A percentile compares a stretch with the other conserved stretches of the same genome.
phyloP scores from a whole-genome alignment of 2,329 filamentous ascomycete genomes.

The Trichoderma breve region DNA sequence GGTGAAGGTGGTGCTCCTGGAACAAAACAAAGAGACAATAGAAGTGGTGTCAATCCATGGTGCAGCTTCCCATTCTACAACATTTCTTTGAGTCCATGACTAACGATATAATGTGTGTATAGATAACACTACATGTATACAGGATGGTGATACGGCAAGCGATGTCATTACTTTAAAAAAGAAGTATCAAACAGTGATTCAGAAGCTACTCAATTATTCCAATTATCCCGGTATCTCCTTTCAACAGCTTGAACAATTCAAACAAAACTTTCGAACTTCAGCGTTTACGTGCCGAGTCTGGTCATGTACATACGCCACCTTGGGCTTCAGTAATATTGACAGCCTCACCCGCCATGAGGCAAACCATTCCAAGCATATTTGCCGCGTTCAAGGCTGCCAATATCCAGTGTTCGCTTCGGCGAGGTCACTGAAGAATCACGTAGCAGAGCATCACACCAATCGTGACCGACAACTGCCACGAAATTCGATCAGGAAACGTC shows the following conservation, averaged over 20 bases:
- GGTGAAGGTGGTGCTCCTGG: background rate
- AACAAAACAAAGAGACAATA: background rate
- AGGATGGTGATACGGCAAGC: background rate
- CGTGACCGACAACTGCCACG: background rate
- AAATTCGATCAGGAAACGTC: background rate
- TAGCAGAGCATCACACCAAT: background rate
- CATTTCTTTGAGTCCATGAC: background rate
- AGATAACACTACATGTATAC: background rate
- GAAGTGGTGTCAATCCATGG: background rate
- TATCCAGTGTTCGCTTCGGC: background rate
- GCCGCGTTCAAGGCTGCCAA: background rate
- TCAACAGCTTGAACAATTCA: conserved; percentile 18
- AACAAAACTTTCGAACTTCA: conserved; percentile 7
- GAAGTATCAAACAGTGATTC: conserved; percentile 13
- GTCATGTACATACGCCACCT: conserved; percentile 21
- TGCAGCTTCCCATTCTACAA: background rate
- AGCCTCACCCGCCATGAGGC: background rate
- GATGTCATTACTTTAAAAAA: background rate
- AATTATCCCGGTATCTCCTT: background rate
- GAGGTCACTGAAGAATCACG: background rate
- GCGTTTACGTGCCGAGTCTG: conserved; percentile 22
- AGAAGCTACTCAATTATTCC: background rate
- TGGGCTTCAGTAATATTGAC: conserved; percentile 23
- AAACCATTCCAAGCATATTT: background rate
- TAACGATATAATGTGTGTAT: background rate